Conservation (phyloP, 1,284 basidiomycete species). For the Meira miltonrushii region DNA sequence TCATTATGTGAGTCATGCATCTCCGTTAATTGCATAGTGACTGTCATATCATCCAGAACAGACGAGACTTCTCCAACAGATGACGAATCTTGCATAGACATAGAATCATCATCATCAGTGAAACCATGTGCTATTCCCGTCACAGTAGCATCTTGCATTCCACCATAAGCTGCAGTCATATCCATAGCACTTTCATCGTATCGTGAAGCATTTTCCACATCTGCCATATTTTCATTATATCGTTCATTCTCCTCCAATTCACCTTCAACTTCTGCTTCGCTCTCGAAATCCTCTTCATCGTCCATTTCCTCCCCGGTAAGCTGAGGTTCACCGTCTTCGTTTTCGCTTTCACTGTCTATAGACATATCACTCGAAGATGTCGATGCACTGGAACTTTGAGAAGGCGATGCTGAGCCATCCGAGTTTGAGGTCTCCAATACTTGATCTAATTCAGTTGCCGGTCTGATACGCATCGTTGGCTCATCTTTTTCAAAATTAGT, state of each 20-base stretch:
- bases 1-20: slow-evolving; percentile 23
- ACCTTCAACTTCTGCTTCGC: slow-evolving; percentile 16
- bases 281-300: background rate
- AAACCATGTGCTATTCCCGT: background rate
- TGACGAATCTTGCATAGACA: background rate
- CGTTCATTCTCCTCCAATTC: slow-evolving; percentile 22
- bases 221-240: background rate
- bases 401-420: background rate
- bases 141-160: slow-evolving; percentile 13
- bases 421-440: background rate
- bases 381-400: background rate
- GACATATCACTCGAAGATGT: slow-evolving; percentile 1
- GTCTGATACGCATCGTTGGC: slow-evolving; percentile 30
- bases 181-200: slow-evolving; percentile 8
- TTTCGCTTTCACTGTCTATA: background rate
- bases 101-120: slow-evolving; percentile 8
- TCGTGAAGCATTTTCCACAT: background rate
- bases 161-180: slow-evolving; percentile 4
- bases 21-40: slow-evolving; percentile 11
- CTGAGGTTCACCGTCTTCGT: slow-evolving; percentile 4
- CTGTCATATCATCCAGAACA: background rate
- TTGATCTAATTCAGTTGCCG: slow-evolving; percentile 15
- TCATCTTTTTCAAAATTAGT: slow-evolving; percentile 26
- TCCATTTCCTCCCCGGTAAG: slow-evolving; percentile 5
- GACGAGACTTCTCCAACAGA: background rate